Evolutionary conservation across 164 flowering plant species (phyloP), one percentile per base, ranked within the genome.

Genomic region (Liquidambar formosana): DNA sequence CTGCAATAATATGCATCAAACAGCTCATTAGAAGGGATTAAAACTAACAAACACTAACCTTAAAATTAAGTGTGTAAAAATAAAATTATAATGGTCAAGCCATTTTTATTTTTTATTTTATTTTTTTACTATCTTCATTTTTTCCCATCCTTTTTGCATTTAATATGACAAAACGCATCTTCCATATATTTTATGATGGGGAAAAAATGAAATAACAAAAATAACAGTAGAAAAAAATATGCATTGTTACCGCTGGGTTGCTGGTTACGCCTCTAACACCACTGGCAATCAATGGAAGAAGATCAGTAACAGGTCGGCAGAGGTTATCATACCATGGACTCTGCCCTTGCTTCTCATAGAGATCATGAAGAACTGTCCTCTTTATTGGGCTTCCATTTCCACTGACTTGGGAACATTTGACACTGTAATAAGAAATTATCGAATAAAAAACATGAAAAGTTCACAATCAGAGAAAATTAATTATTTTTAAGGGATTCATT

Each of bases 291-390:
- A 90, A 76, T 1, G 96, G 99, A 72, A 93, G 76, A 70, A 95
- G 79, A 82, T 95, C 97, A 0, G 98, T 91, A n/a, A 95, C 94
- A n/a, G 98, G 99, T 27, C 99, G 81, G 84, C 98, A 95, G 38
- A 95, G 89, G 66, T 95, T 95, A 68, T 95, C 99, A 72, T 95
- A 95, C 99, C 99, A 95, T 0, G 98, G 98, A 73, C 98, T 91
- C 82, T 93, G 98, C 5, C 99, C 98, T 80, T 91, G 85, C 73
- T 77, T 69, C 78, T 89, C 98, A 54, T 95, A 95, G 54, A 95
- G 91, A 81, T 91, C 91, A 68, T 95, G 99, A 59, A 93, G 98
- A 51, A 74, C 59, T 0, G 98, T 93, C 76, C 79, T 83, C 78
- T 82, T 84, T 15, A 58, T 56, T 22, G 73, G 71, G 56, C 77